Evolutionary conservation across 805 yeast genomes (phyloP), one percentile per base, ranked within the genome.

Genomic region (Candida arabinofermentans): DNA sequence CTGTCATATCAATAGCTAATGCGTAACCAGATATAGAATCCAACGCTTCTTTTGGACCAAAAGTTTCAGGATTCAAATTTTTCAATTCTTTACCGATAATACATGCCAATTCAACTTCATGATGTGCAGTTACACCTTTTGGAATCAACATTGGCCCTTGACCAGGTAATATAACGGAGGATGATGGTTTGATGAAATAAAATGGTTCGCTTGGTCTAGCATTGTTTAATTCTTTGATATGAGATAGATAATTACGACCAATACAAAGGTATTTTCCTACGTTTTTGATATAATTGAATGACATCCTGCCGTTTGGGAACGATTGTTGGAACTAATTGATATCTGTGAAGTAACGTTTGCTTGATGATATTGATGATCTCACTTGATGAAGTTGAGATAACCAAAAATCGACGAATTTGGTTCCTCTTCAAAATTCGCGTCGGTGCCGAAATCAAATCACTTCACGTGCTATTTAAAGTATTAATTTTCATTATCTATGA

Each of bases 181-280:
- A 83, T 3, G 85, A 69, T 9, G 99, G 99, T 65, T 93, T 93
- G 50, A 90, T 67, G 61, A 93, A 93, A 72, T 83, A 93, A 54
- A 93, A 91, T 3, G 99, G 99, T 57, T 81, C 86, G 27, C 72
- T 68, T 2, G 99, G 98, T 17, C 76, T 72, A 19, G 77, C 64
- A 59, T 90, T 93, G 70, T 86, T 84, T 43, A 93, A 70, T 62
- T 93, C 99, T 48, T 83, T 77, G 59, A 89, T 86, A 57, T 93
- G 99, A 17, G 96, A 97, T n/a, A 88, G 95, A 61, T 89, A 93
- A 65, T 93, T 93, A 55, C 99, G 83, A 34, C 99, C 99, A 51
- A 93, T 91, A 64, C 99, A 93, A 14, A 93, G 75, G 57, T 91
- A 77, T 66, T 93, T 93, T 27, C 82, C 74, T 2, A 87, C 89